These are phyloP conservation scores for Aspergillus vadensis DNA, from an alignment of 2,329 filamentous ascomycete genomes.

Conservation along the genomic window DNA sequence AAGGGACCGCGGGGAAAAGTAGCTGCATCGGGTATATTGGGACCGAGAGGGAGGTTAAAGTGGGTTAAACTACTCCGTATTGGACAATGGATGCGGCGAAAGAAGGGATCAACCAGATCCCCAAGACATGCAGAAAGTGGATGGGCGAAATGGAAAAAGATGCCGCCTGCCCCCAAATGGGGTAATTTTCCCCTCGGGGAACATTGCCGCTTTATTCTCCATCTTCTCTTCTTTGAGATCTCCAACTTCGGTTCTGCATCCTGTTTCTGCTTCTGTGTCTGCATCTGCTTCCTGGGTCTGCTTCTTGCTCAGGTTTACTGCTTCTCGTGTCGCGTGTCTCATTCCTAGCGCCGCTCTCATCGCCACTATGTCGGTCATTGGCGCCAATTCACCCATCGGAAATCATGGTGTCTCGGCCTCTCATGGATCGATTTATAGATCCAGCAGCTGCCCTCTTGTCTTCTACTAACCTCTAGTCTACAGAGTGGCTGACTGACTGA, in stretches of 20 bases:
- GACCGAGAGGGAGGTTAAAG: no score
- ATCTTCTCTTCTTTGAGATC: not conserved
- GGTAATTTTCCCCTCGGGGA: constrained; percentile 9
- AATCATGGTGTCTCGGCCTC: no score
- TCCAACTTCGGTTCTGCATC: not conserved
- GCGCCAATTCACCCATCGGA: not conserved
- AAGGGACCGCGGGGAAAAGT: no score
- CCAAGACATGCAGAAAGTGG: not conserved
- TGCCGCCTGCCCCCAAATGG: constrained; percentile 15
- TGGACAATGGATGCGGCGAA: no score
- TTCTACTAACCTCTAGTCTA: not conserved
- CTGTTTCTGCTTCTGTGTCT: not conserved
- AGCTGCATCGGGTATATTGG: no score
- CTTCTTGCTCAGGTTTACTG: no score
- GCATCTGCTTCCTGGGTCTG: no score
- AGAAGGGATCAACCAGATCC: not conserved
- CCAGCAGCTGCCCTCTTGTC: not conserved
- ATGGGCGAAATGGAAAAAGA: constrained; percentile 13
- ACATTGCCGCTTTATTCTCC: constrained; percentile 10
- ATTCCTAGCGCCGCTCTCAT: no score
- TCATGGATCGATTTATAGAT: not conserved
- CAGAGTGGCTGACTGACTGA: not conserved
- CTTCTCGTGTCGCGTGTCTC: no score
- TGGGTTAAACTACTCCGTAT: no score
- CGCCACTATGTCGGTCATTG: not conserved